Conservation (phyloP, 2,329 filamentous ascomycete genomes). For the Thelonectria blattea region DNA sequence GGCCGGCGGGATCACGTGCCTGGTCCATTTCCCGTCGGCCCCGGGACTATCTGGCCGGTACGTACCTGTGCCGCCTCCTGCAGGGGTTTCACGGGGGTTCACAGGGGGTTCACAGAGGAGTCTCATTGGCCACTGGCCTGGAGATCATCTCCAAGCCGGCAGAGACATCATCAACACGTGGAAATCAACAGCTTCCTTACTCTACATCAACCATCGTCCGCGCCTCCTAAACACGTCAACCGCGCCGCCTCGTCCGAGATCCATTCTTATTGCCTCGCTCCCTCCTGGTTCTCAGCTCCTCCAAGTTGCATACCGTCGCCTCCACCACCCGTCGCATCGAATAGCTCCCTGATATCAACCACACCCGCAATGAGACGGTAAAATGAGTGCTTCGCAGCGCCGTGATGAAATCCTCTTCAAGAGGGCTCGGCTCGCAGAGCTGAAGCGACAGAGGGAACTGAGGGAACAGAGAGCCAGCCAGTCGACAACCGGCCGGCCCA, state of each 20-base stretch:
- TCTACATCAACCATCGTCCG: neutral
- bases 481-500: conserved; percentile 71
- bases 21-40: conserved; percentile 8
- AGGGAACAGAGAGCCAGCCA: conserved; percentile 82
- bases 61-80: conserved; percentile 16
- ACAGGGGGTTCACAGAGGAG: conserved; percentile 3
- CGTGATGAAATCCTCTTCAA: conserved; percentile 97
- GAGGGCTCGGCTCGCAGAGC: conserved; percentile 93
- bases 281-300: neutral
- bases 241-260: neutral
- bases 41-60: conserved; percentile 2
- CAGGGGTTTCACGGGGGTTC: conserved; percentile 10
- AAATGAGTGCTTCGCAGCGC: conserved; percentile 68
- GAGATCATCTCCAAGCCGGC: conserved; percentile 11
- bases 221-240: neutral
- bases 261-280: neutral
- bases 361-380: conserved; percentile 56
- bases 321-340: conserved; percentile 16
- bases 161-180: conserved; percentile 4
- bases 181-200: conserved; percentile 5
- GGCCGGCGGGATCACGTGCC: conserved; percentile 36
- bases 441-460: conserved; percentile 89
- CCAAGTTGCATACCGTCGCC: neutral
- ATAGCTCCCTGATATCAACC: conserved; percentile 32
- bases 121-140: conserved; percentile 18